Base-by-base conservation (phyloP, 169 alveolate genomes). In the Eimeria sp. region DNA sequence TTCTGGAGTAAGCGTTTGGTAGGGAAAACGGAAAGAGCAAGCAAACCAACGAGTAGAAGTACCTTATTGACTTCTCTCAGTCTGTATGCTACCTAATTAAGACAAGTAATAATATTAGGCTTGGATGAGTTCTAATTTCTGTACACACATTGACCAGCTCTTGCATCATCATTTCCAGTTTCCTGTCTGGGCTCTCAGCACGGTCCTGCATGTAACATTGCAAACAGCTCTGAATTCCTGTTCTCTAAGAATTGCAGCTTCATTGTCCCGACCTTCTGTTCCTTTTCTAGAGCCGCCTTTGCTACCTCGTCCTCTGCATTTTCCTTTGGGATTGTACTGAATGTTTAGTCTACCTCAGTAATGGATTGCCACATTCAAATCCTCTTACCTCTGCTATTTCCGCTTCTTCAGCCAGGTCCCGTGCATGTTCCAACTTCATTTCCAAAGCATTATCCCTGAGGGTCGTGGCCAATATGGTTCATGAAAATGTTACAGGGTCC, bases 41-140 rank as follows among this genome's bases (percentile, higher is more conserved):
- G 5, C 16, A 49, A 47, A 51, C 13, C 30, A 27, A 54, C 10
- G 63, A 86, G 0, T 72, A 25, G 25, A 47, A 16, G 14, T 93
- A 93, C 96, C 94, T 93, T 86, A 25, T 93, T 93, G 70, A 93
- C 96, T 45, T 80, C 93, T 51, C 96, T 58, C 78, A 93, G 65
- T 16, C 43, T 51, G 80, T 93, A 93, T 61, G 96, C 90, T 2
- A 88, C 94, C 96, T 93, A 65, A 86, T 51, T 27, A 0, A 58
- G 40, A 47, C 16, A 58, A 25, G 47, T 57, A 49, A 22, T 49
- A 49, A 61, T 10, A 72, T 72, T 72, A 6, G 5, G 30, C 3
- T 16, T 30, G 7, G 49, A 67, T 10, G 45, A 25, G 34, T 27
- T 0, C 2, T 10, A 47, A 5, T 1, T 54, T 72, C 57, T 40